A percentile compares a stretch with the other conserved stretches of the same genome.
Conservation (phyloP, 2,329 filamentous ascomycete genomes). For the Hirsutella thompsonii region DNA sequence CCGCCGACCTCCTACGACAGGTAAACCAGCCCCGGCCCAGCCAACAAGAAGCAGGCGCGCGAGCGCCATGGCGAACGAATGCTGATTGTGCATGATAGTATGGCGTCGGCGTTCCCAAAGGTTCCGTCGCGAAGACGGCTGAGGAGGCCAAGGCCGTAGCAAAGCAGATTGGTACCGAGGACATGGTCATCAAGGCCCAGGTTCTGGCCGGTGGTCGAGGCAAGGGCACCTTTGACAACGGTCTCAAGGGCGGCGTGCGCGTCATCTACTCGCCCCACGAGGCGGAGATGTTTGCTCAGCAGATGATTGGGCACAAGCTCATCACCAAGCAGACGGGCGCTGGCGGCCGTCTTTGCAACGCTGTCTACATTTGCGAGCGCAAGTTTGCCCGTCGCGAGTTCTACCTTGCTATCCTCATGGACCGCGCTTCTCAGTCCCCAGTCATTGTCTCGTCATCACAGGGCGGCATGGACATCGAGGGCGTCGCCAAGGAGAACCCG, state of each 20-base stretch:
- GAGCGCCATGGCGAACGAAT: neutral
- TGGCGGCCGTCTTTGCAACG: constrained; percentile 83
- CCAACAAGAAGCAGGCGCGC: constrained; percentile 1
- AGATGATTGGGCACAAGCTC: constrained; percentile 99
- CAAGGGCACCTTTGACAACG: constrained; percentile 96
- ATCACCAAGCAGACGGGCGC: constrained; percentile 99
- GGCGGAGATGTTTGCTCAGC: constrained; percentile 93
- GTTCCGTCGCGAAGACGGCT: constrained; percentile 68
- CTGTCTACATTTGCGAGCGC: constrained; percentile 98
- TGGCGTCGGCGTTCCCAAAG: constrained; percentile 86
- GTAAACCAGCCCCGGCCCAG: constrained; percentile 25
- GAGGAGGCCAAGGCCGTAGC: constrained; percentile 87
- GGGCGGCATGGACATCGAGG: constrained; percentile 98
- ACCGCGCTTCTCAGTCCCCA: constrained; percentile 78
- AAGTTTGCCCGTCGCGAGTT: constrained; percentile 99
- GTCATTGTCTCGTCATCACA: constrained; percentile 97
- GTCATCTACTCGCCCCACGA: constrained; percentile 97
- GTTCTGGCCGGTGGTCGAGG: constrained; percentile 94
- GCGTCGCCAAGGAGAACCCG: constrained; percentile 93
- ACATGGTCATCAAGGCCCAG: constrained; percentile 99
- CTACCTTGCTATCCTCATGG: constrained; percentile 98
- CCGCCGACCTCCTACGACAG: constrained; percentile 75
- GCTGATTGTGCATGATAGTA: constrained; percentile 44
- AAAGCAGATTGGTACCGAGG: constrained; percentile 80
- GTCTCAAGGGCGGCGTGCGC: constrained; percentile 94